Base-by-base conservation (phyloP, 192 early-diverging fungal species). In the Lunasporangiospora selenospora region DNA sequence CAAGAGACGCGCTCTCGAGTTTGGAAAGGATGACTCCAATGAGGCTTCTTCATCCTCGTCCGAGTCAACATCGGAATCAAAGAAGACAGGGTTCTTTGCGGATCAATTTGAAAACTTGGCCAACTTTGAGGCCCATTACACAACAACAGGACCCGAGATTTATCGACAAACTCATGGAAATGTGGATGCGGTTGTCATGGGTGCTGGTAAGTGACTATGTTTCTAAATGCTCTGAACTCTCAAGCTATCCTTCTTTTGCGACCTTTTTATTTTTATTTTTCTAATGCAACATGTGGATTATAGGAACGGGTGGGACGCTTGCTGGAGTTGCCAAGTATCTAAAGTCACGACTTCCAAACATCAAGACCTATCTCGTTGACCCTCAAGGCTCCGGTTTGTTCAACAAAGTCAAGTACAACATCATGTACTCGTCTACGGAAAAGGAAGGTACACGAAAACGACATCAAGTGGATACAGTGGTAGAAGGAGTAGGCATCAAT, bases 381-480 rank as follows among this genome's bases (percentile, higher is more conserved):
- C 97, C 97, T 13, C 88, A 87, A 53, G 97, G 97, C 16, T 97
- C 95, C 0, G 95, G 95, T 5, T 65, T 99, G 38, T 95, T 87
- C 62, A 88, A 96, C 81, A 92, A 92, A 53, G 87, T 99, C 71
- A 92, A 93, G 64, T 89, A 93, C 75, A 89, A 89, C 43, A 85
- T 95, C 62, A 90, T 99, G 92, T 99, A 94, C 78, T 81, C 93
- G 5, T 82, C 85, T 1, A 87, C 82, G 2, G 96, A 99, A 65
- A 83, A 87, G 33, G 97, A 99, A 65, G 97, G 97, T 9, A 91
- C 84, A 7, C 76, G 97, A 24, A 82, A 83, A 43, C 88, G 97
- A 8, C 95, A 99, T 76, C 97, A 99, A 67, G 92, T 98, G n/a
- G 97, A 99, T 64, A 91, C 97, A 29, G 84, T 99, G 24, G 93